phyloP scores from a whole-genome alignment of 1,139 yeast species.

The Lodderomyces oxycetoniae region DNA sequence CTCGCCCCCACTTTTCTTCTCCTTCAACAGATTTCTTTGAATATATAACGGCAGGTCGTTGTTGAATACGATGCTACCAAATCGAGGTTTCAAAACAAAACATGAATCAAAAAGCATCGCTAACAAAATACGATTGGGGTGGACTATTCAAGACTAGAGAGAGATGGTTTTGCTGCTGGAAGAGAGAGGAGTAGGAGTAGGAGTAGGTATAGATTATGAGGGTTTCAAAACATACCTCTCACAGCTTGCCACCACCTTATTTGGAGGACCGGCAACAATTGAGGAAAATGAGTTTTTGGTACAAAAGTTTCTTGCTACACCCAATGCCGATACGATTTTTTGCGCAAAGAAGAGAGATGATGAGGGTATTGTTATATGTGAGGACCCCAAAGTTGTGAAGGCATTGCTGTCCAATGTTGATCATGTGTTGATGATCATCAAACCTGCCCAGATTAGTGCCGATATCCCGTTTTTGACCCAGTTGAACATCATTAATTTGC shows the following conservation, averaged over 20 bases:
- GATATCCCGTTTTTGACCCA: constrained; percentile 23
- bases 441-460: background rate
- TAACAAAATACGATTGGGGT: too few relatives aligned
- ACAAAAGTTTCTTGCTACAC: background rate
- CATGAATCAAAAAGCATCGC: too few relatives aligned
- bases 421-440: background rate
- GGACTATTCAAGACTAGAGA: too few relatives aligned
- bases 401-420: background rate
- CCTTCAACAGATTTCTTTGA: too few relatives aligned
- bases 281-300: background rate
- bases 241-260: background rate
- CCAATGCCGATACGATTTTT: background rate
- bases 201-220: background rate
- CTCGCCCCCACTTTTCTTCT: too few relatives aligned
- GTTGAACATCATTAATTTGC: constrained; percentile 34
- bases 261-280: background rate
- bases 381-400: background rate
- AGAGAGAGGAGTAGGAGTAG: too few relatives aligned
- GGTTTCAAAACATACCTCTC: background rate
- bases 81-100: too few relatives aligned
- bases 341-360: background rate
- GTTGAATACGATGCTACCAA: too few relatives aligned
- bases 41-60: too few relatives aligned
- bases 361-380: too few relatives aligned
- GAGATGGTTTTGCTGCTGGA: too few relatives aligned